Conservation (phyloP, 176 grass and related monocot genomes). For the Carex kokanica region DNA sequence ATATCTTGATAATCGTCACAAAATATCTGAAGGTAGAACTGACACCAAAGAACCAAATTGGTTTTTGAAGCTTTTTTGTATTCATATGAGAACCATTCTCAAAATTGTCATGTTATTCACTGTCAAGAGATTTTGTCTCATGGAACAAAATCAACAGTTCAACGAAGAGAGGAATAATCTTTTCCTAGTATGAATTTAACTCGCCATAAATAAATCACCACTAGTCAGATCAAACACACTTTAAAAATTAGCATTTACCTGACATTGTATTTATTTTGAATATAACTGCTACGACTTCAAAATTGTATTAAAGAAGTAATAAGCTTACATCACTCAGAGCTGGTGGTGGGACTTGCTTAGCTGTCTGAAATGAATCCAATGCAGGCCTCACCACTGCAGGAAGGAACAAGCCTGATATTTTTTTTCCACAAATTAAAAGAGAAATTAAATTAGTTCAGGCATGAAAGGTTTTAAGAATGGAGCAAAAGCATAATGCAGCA, state of each 20-base stretch:
- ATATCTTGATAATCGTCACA: not conserved
- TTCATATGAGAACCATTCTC: not conserved
- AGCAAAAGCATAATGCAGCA: not conserved
- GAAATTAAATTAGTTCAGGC: constrained; percentile 24
- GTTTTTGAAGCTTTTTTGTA: not conserved
- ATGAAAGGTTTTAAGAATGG: not conserved
- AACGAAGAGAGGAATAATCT: not conserved
- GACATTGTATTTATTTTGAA: not conserved
- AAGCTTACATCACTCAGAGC: constrained; percentile 71
- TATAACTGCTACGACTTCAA: not conserved
- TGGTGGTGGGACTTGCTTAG: constrained; percentile 60
- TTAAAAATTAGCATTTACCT: not conserved
- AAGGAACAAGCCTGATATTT: constrained; percentile 73
- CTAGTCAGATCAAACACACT: not conserved
- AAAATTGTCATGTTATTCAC: not conserved
- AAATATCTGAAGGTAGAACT: not conserved
- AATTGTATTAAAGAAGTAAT: not conserved
- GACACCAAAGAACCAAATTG: not conserved
- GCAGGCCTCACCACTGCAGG: constrained; percentile 89
- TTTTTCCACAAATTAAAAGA: constrained; percentile 27
- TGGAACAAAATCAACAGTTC: not conserved
- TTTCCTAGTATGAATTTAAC: not conserved
- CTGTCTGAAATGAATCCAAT: constrained; percentile 76
- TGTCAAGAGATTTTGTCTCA: not conserved
- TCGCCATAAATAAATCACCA: not conserved